These are phyloP conservation scores for Verticillium nonalfalfae DNA, from an alignment of 2,329 filamentous ascomycete genomes.

Conservation along the genomic window DNA sequence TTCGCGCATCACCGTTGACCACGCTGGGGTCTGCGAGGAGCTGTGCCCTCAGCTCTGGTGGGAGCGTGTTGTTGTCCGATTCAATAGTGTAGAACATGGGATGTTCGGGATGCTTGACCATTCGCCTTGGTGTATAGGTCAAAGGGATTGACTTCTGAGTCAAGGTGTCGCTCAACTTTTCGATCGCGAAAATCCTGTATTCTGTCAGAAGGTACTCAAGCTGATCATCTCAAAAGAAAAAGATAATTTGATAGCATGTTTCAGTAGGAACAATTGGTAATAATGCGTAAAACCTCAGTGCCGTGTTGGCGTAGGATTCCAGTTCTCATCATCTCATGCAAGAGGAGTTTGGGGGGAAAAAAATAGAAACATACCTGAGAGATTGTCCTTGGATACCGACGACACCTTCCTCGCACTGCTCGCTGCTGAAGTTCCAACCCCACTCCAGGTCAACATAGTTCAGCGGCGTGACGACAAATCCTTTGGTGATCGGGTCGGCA, in stretches of 20 bases:
- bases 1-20: conserved; percentile 65
- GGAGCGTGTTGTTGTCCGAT: conserved; percentile 85
- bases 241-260: conserved; percentile 12
- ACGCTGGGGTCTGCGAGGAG: conserved; percentile 66
- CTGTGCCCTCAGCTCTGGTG: conserved; percentile 68
- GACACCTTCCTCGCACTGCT: conserved; percentile 89
- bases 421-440: conserved; percentile 94
- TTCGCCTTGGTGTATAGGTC: conserved; percentile 82
- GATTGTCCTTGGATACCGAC: conserved; percentile 89
- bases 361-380: conserved; percentile 56
- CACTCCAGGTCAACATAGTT: conserved; percentile 86
- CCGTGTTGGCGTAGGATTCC: conserved; percentile 48
- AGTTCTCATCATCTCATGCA: conserved; percentile 56
- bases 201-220: not conserved
- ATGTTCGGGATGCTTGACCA: conserved; percentile 81
- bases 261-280: conserved; percentile 99
- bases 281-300: conserved; percentile 51
- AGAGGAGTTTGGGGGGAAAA: conserved; percentile 23
- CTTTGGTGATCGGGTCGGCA: conserved; percentile 77
- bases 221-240: not conserved
- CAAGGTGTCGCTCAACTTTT: conserved; percentile 78
- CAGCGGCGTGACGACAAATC: conserved; percentile 87
- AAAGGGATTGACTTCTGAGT: conserved; percentile 82
- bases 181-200: conserved; percentile 78
- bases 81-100: conserved; percentile 92